These are phyloP conservation scores for Echium plantagineum DNA, from an alignment of 257 asterid genomes.

Conservation along the genomic window DNA sequence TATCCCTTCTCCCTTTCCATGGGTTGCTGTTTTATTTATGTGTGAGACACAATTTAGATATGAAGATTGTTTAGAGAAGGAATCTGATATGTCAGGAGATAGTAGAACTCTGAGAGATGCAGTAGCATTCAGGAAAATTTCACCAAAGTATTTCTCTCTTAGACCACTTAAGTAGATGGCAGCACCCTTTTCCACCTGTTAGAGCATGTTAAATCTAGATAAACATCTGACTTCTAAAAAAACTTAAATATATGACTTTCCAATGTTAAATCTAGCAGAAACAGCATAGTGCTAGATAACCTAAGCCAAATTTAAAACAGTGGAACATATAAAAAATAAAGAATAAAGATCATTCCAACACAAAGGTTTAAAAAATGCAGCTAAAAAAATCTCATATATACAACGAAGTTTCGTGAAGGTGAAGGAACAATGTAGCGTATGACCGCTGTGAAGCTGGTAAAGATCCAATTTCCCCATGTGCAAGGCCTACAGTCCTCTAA, in stretches of 20 bases:
- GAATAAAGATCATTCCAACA: too few relatives aligned
- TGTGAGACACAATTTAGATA: slow-evolving; percentile 16
- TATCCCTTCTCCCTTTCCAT: slow-evolving; percentile 25
- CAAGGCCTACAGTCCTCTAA: too few relatives aligned
- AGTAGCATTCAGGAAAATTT: slow-evolving; percentile 76
- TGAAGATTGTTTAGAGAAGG: slow-evolving; percentile 20
- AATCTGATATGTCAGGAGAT: slow-evolving; percentile 27
- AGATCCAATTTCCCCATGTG: too few relatives aligned
- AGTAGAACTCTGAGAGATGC: slow-evolving; percentile 46
- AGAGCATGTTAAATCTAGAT: too few relatives aligned
- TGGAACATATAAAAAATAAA: too few relatives aligned
- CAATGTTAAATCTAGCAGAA: not conserved
- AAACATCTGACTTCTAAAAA: not conserved
- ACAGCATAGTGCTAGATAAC: not conserved
- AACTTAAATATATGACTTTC: not conserved
- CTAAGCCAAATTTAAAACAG: not conserved
- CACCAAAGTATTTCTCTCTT: slow-evolving; percentile 92
- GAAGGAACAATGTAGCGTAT: too few relatives aligned
- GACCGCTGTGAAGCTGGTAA: too few relatives aligned
- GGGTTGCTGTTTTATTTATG: slow-evolving; percentile 26
- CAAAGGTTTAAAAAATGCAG: too few relatives aligned
- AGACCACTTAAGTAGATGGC: slow-evolving; percentile 81
- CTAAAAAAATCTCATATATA: too few relatives aligned
- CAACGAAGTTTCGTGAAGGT: too few relatives aligned
- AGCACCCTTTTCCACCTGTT: slow-evolving; percentile 92